phyloP scores from a whole-genome alignment of 2,329 filamentous ascomycete species.

The Mycosphaerella sp. region DNA sequence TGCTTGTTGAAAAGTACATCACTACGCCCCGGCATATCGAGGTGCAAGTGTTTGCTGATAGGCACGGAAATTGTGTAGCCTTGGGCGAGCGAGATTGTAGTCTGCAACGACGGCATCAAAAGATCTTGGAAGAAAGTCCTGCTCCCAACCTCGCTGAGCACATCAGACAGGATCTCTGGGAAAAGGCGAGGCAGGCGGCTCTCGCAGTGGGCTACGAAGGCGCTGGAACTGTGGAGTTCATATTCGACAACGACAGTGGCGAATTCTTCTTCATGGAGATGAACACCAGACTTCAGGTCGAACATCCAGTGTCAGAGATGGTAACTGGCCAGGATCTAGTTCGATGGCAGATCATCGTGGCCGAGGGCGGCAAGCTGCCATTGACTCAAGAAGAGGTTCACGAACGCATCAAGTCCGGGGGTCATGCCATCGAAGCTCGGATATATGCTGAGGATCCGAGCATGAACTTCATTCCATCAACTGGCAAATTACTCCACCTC shows the following conservation, averaged over 20 bases:
- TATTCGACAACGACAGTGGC: conserved; percentile 61
- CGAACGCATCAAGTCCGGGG: conserved; percentile 63
- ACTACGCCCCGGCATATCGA: conserved; percentile 61
- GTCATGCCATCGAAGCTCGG: conserved; percentile 88
- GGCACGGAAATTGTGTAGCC: conserved; percentile 59
- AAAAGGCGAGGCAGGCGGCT: conserved; percentile 57
- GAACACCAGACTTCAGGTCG: conserved; percentile 83
- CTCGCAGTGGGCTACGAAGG: conserved; percentile 60
- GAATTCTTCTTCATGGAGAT: conserved; percentile 68
- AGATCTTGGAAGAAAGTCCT: conserved; percentile 61
- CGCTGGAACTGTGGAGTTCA: conserved; percentile 62
- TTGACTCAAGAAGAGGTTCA: conserved; percentile 61
- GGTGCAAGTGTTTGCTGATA: conserved; percentile 61
- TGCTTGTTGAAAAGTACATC: conserved; percentile 63
- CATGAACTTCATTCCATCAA: conserved; percentile 88
- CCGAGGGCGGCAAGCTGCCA: conserved; percentile 62
- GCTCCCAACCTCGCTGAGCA: conserved; percentile 56
- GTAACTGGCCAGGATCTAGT: conserved; percentile 74
- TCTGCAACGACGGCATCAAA: conserved; percentile 60
- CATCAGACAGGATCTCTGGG: conserved; percentile 59
- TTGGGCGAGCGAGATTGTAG: conserved; percentile 61
- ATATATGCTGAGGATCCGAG: conserved; percentile 96
- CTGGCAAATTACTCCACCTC: conserved; percentile 78
- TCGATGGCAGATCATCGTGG: conserved; percentile 89
- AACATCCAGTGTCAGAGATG: conserved; percentile 88